These are phyloP conservation scores for Skeletonema costatum DNA, from an alignment of 108 stramenopile genomes.

Conservation along the genomic window DNA sequence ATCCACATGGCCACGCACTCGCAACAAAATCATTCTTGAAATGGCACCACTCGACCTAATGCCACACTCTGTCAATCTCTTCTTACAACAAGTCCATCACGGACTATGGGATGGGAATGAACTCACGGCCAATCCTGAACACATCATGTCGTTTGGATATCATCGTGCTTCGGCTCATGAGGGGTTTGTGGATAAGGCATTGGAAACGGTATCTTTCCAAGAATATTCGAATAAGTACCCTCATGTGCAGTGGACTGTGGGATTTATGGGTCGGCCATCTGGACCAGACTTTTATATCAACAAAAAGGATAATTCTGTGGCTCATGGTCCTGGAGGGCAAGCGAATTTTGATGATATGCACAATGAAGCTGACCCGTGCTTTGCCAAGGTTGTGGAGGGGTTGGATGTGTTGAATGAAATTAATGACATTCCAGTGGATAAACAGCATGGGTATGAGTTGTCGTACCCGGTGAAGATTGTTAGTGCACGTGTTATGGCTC, in stretches of 20 bases:
- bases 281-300: conserved; percentile 94
- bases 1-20: conserved; percentile 19
- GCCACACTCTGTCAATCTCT: conserved; percentile 82
- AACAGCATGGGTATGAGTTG: background rate
- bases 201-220: conserved; percentile 65
- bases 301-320: conserved; percentile 72
- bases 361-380: conserved; percentile 92
- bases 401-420: conserved; percentile 57
- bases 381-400: conserved; percentile 82
- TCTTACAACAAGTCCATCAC: conserved; percentile 81
- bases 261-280: conserved; percentile 89
- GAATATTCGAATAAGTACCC: conserved; percentile 81
- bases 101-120: conserved; percentile 69
- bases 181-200: conserved; percentile 51
- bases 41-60: conserved; percentile 72
- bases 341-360: conserved; percentile 60
- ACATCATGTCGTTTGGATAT: conserved; percentile 78
- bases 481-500: conserved; percentile 16
- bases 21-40: conserved; percentile 61
- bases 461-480: conserved; percentile 28
- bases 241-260: conserved; percentile 79
- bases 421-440: conserved; percentile 34
- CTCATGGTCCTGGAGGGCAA: conserved; percentile 94
- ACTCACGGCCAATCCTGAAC: conserved; percentile 78
- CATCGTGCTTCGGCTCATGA: conserved; percentile 10